phyloP scores from a whole-genome alignment of 495 filamentous ascomycete genomes.

The Corynascus novoguineensis region DNA sequence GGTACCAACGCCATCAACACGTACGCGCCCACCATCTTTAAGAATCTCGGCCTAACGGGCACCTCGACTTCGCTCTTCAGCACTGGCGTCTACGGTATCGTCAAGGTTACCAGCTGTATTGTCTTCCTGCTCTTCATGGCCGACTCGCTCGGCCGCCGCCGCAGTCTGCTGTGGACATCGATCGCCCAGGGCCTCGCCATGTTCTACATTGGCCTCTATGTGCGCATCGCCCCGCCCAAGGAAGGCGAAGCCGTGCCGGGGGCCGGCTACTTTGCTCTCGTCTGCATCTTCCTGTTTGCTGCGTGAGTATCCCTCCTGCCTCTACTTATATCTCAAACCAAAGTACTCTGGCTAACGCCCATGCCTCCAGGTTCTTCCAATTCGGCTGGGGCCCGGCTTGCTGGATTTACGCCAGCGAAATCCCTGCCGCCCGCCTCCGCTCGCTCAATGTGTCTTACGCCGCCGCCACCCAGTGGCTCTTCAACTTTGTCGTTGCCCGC shows the following conservation, averaged over 20 bases:
- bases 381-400: slow-evolving; percentile 76
- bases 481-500: slow-evolving; percentile 64
- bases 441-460: slow-evolving; percentile 65
- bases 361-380: slow-evolving; percentile 64
- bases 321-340: too few species aligned
- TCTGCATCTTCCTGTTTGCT: slow-evolving; percentile 69
- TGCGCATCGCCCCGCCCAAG: slow-evolving; percentile 61
- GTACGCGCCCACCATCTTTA: slow-evolving; percentile 49
- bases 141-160: slow-evolving; percentile 58
- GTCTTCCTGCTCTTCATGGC: slow-evolving; percentile 53
- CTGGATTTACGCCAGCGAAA: slow-evolving; percentile 73
- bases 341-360: too few species aligned
- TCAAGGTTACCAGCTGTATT: slow-evolving; percentile 40
- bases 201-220: slow-evolving; percentile 77
- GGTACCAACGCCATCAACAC: slow-evolving; percentile 48
- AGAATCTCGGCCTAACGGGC: slow-evolving; percentile 42
- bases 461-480: slow-evolving; percentile 65
- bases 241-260: slow-evolving; percentile 36
- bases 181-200: slow-evolving; percentile 66
- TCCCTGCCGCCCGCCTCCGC: slow-evolving; percentile 65
- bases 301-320: slow-evolving; percentile 35
- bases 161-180: slow-evolving; percentile 67
- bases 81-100: slow-evolving; percentile 49
- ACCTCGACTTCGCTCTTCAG: slow-evolving; percentile 42
- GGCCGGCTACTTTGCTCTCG: slow-evolving; percentile 58